A percentile compares a stretch with the other conserved stretches of the same genome.
phyloP scores from a whole-genome alignment of 73 alveolate genomes.

The Tetrahymena elliotti region DNA sequence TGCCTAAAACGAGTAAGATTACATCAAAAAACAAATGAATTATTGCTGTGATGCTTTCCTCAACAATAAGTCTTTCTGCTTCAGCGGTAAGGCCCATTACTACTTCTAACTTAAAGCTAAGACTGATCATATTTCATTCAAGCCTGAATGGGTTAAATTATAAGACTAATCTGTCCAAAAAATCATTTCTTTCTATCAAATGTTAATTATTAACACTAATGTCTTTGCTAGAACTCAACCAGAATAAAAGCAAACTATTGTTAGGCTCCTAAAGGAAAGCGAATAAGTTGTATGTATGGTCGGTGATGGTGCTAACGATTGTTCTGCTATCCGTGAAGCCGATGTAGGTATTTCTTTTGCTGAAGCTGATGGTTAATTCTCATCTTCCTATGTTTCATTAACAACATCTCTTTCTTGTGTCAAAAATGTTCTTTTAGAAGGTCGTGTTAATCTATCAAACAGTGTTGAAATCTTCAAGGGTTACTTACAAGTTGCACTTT shows the following conservation, averaged over 20 bases:
- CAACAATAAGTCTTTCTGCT: not conserved
- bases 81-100: not conserved
- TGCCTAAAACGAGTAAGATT: not conserved
- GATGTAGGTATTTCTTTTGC: slow-evolving; percentile 49
- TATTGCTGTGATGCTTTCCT: not conserved
- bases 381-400: slow-evolving; percentile 26
- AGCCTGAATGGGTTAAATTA: not conserved
- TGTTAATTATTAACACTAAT: slow-evolving; percentile 52
- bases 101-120: not conserved
- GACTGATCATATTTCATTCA: not conserved
- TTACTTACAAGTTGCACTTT: not conserved
- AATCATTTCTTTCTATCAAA: not conserved
- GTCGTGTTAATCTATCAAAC: slow-evolving; percentile 14
- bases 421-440: slow-evolving; percentile 16
- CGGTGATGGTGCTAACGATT: slow-evolving; percentile 93
- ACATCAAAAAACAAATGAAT: not conserved
- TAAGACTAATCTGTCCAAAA: not conserved
- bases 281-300: slow-evolving; percentile 68
- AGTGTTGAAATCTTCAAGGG: slow-evolving; percentile 20
- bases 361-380: slow-evolving; percentile 31
- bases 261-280: slow-evolving; percentile 51
- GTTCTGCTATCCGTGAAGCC: slow-evolving; percentile 82
- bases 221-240: slow-evolving; percentile 85
- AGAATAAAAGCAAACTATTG: slow-evolving; percentile 73
- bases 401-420: slow-evolving; percentile 21